Percentiles rank a stretch among this genome's conserved stretches.
Conservation (phyloP, 2,329 filamentous ascomycete species). For the Calycina marina region DNA sequence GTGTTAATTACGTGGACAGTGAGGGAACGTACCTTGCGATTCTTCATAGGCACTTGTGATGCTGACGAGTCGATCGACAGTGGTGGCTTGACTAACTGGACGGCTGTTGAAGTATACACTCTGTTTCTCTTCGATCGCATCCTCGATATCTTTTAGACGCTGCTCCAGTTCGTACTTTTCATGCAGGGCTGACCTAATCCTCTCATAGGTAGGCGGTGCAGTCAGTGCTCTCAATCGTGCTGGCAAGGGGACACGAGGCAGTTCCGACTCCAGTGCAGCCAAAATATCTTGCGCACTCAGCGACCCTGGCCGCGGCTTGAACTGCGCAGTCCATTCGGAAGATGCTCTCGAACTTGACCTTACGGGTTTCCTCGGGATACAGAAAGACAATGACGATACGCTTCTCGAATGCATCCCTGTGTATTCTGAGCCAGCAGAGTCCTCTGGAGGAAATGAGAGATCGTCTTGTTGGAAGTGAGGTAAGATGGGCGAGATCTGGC, state of each 20-base stretch:
- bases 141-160: conserved; percentile 43
- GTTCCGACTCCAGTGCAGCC: conserved; percentile 12
- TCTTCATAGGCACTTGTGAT: conserved; percentile 15
- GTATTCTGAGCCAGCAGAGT: conserved; percentile 5
- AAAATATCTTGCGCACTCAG: conserved; percentile 16
- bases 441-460: conserved; percentile 5
- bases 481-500: conserved; percentile 39
- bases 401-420: conserved; percentile 18
- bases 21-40: conserved; percentile 11
- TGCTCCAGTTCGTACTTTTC: conserved; percentile 38
- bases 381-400: conserved; percentile 17
- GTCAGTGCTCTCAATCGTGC: conserved; percentile 19
- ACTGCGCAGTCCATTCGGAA: conserved; percentile 13
- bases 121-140: conserved; percentile 40
- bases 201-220: conserved; percentile 18
- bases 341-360: conserved; percentile 15
- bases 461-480: conserved; percentile 31
- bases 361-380: conserved; percentile 19
- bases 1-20: background rate
- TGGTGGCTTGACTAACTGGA: conserved; percentile 17
- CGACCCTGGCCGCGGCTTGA: conserved; percentile 12
- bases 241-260: conserved; percentile 14
- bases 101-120: conserved; percentile 33
- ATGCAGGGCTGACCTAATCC: conserved; percentile 20
- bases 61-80: conserved; percentile 10